Evolutionary conservation across 2,329 filamentous ascomycete species (phyloP), one percentile per base, ranked within the genome.

Genomic region (Pseudogymnoascus pannorum): DNA sequence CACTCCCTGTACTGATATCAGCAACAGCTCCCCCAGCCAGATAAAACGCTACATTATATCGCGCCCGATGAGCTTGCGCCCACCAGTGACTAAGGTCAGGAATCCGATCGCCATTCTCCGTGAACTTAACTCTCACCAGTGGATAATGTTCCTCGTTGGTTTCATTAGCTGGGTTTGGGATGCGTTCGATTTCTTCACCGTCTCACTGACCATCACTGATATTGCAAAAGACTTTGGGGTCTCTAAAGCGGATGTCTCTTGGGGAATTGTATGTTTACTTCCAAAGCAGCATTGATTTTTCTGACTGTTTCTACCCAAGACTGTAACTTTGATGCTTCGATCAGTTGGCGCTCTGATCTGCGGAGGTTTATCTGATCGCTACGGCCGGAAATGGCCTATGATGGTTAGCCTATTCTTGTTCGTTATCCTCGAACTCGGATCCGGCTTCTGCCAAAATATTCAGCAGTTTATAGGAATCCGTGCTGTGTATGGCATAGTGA

Each of bases 131-230:
- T 44, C 40, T 14, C 40, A 44, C 40, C 40, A 44, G 20, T 44
- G 40, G 40, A 20, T 11, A 38, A 58, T 58, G 57, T 36, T 38
- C 36, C 42, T 48, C 42, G 42, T 48, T 48, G 42, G 42, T 26
- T 48, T 48, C 20, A 26, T 48, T 4, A 48, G 42, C 42, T 48
- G 42, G 42, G 20, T 48, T 20, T 48, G 87, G 54, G 89, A 92
- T 72, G 89, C 89, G 6, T 92, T 91, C 71, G 89, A 91, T 73
- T 92, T 92, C 70, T 87, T 91, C 73, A 86, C 88, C 16, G 78
- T 92, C 2, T 88, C 86, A 1, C 89, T 92, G 64, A 87, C 90
- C 73, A 88, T 87, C 4, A 81, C 77, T 78, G 57, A 87, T 84
- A 65, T 82, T 82, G 0, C 42, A 48, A 26, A 48, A n/a, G 42